A percentile compares a stretch with the other conserved stretches of the same genome.
Evolutionary conservation across 108 stramenopile genomes (phyloP).

Genomic region (Aurantiochytrium sp.): DNA sequence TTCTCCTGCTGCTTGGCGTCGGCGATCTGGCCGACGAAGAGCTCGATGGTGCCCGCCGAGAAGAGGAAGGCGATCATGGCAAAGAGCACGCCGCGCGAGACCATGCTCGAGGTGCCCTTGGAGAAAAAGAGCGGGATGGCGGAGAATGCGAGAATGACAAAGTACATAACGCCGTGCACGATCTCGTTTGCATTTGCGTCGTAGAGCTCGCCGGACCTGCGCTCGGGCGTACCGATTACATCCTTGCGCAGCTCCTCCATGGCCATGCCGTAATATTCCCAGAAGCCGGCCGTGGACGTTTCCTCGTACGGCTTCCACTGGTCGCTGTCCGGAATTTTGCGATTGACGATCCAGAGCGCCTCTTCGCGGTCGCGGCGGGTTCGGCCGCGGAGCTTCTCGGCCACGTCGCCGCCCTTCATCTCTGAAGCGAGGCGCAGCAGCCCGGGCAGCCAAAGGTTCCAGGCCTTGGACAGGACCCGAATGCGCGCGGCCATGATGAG

Average conservation of each 20-base stretch:
- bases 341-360: slow-evolving; percentile 8
- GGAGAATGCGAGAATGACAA: slow-evolving; percentile 16
- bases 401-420: not conserved
- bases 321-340: not conserved
- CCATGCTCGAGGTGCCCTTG: slow-evolving; percentile 10
- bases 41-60: slow-evolving; percentile 5
- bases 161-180: slow-evolving; percentile 23
- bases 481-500: not conserved
- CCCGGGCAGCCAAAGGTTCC: slow-evolving; percentile 14
- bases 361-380: not conserved
- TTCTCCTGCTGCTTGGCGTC: slow-evolving; percentile 13
- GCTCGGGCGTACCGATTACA: not conserved
- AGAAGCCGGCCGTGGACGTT: not conserved
- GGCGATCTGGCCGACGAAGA: not conserved
- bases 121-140: slow-evolving; percentile 12
- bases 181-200: not conserved
- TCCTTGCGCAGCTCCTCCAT: not conserved
- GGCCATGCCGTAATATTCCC: slow-evolving; percentile 12
- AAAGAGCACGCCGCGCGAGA: slow-evolving; percentile 11
- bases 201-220: slow-evolving; percentile 5
- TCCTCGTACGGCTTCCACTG: not conserved
- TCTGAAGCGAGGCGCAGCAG: not conserved
- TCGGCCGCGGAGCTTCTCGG: not conserved
- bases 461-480: not conserved
- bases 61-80: slow-evolving; percentile 27